Evolutionary conservation across 306 rosid species (phyloP).

Genomic region (Fragaria ananassa): DNA sequence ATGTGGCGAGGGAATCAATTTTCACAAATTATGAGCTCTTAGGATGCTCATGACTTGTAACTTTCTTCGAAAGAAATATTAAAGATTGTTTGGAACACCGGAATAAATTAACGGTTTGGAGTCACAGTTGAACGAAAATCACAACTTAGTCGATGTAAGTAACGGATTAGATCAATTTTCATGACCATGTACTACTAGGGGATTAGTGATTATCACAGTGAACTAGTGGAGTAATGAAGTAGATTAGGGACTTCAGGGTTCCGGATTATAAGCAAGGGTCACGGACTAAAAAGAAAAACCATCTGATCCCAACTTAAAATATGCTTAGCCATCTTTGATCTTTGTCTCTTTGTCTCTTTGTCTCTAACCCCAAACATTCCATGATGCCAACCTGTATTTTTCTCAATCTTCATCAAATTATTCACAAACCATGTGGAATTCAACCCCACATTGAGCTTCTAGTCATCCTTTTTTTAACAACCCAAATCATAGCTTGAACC

Average conservation of each 20-base stretch:
- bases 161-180: neutral
- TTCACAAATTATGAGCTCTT: no score
- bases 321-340: slow-evolving; percentile 19
- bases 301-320: neutral
- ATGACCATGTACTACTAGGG: neutral
- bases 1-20: neutral
- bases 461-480: slow-evolving; percentile 30
- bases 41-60: neutral
- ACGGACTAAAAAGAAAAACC: slow-evolving; percentile 35
- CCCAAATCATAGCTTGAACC: slow-evolving; percentile 51
- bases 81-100: neutral
- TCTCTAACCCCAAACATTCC: slow-evolving; percentile 33
- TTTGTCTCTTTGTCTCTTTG: slow-evolving; percentile 31
- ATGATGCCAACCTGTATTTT: slow-evolving; percentile 34
- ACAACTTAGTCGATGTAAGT: neutral
- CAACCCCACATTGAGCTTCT: slow-evolving; percentile 38
- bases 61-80: neutral
- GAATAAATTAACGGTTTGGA: neutral
- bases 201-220: neutral
- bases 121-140: neutral
- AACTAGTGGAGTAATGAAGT: slow-evolving; percentile 9
- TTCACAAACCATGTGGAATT: slow-evolving; percentile 35
- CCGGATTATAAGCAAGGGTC: slow-evolving; percentile 38
- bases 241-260: slow-evolving; percentile 2
- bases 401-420: slow-evolving; percentile 35